A percentile compares a stretch with the other conserved stretches of the same genome.
Evolutionary conservation across 2,329 filamentous ascomycete genomes (phyloP).

Genomic region (Tolypocladium paradoxum): DNA sequence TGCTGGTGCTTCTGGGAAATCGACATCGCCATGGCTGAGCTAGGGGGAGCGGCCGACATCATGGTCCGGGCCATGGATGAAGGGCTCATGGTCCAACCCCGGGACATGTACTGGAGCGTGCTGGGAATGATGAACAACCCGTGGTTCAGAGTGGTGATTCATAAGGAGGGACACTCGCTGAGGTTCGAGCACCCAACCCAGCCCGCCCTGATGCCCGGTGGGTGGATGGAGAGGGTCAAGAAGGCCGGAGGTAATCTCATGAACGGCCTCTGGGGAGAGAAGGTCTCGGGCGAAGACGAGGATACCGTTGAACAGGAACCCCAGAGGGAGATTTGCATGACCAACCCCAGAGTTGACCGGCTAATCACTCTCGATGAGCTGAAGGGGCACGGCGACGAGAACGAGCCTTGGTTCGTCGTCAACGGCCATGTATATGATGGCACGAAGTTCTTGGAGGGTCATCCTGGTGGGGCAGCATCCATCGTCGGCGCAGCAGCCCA

Average conservation of each 20-base stretch:
- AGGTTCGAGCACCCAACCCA: slow-evolving; percentile 85
- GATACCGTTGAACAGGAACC: slow-evolving; percentile 32
- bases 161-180: slow-evolving; percentile 49
- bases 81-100: slow-evolving; percentile 71
- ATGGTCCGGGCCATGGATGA: slow-evolving; percentile 86
- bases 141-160: slow-evolving; percentile 77
- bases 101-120: slow-evolving; percentile 94
- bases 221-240: slow-evolving; percentile 92
- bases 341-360: slow-evolving; percentile 52
- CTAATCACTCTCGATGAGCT: slow-evolving; percentile 63
- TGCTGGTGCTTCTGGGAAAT: slow-evolving; percentile 92
- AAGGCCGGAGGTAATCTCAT: slow-evolving; percentile 67
- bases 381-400: slow-evolving; percentile 51
- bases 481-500: slow-evolving; percentile 74
- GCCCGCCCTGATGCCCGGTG: slow-evolving; percentile 63
- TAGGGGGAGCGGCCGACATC: slow-evolving; percentile 58
- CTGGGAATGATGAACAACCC: slow-evolving; percentile 98
- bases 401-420: slow-evolving; percentile 76
- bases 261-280: slow-evolving; percentile 81
- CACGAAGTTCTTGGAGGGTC: slow-evolving; percentile 65
- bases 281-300: slow-evolving; percentile 39
- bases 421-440: slow-evolving; percentile 86
- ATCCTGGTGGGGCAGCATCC: slow-evolving; percentile 78
- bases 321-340: slow-evolving; percentile 65
- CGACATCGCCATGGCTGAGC: slow-evolving; percentile 50